Evolutionary conservation across 306 rosid species (phyloP), one percentile per base, ranked within the genome.

Genomic region (Prunus davidiana): DNA sequence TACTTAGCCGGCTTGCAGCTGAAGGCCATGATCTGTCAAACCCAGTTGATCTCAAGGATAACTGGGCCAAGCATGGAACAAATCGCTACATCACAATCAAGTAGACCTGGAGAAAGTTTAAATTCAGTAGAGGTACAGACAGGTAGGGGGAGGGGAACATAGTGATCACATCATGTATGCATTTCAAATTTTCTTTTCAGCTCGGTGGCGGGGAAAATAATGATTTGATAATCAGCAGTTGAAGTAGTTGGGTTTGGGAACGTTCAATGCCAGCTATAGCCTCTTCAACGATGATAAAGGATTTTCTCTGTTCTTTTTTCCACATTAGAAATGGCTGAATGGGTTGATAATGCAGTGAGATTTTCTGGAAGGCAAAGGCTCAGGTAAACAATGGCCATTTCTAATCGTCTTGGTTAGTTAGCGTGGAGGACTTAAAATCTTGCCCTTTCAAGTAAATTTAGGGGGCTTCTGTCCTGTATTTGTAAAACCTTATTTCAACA

Each of bases 21-120:
- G 99, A 92, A 80, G 98, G 97, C 54, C 96, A 88, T n/a, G 99
- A 96, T 84, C 93, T 96, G 32, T 89, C 99, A 15, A 89, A 80
- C 61, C 90, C 97, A 2, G 90, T 96, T 82, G 99, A 96, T 86
- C 97, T 96, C 79, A 91, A 92, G 77, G 92, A 96, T 77, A 84
- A 92, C 55, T 96, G 99, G 99, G 99, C 99, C 43, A 96, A 92
- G 81, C 99, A 96, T 71, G 99, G 99, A 14, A 96, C 99, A n/a
- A 96, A 96, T 69, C 97, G 99, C 64, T 95, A 95, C 79, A 95
- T 95, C 82, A 95, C 97, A 25, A 95, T 95, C 79, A 95, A 92
- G 86, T 95, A 94, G 89, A 71, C 15, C 19, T 12, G 32, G 10
- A 24, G 7, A 38, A 54, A 50, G 13, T 25, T 63, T 58, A 41